Conservation (phyloP, 768 basidiomycete genomes). For the Podaxis sp. region DNA sequence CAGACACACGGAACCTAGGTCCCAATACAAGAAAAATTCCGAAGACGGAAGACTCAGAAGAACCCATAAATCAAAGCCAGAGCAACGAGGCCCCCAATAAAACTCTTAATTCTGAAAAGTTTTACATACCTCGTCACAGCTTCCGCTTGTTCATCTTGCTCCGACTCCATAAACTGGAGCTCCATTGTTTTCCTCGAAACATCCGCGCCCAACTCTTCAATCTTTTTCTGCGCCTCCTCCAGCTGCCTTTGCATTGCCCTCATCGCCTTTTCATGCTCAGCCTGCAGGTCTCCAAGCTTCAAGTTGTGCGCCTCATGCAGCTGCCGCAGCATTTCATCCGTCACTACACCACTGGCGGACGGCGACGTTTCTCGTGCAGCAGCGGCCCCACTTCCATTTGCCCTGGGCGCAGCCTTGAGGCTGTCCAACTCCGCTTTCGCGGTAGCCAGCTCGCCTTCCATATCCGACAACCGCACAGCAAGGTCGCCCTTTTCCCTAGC, state of each 20-base stretch:
- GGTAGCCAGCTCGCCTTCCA: conserved; percentile 75
- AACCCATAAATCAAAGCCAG: conserved; percentile 54
- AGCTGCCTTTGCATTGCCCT: conserved; percentile 54
- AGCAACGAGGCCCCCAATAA: conserved; percentile 45
- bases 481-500: conserved; percentile 61
- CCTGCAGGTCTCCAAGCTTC: conserved; percentile 71
- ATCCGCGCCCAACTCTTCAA: conserved; percentile 55
- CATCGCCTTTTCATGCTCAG: conserved; percentile 56
- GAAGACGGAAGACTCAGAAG: conserved; percentile 21
- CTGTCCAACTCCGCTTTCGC: conserved; percentile 50
- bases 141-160: conserved; percentile 58
- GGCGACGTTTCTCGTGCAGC: conserved; percentile 23
- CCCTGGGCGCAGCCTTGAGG: conserved; percentile 50
- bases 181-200: conserved; percentile 74
- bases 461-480: conserved; percentile 58
- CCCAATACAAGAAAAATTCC: not conserved
- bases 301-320: conserved; percentile 83
- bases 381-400: conserved; percentile 42
- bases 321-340: conserved; percentile 73
- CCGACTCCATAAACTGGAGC: conserved; percentile 73
- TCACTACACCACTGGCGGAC: conserved; percentile 40
- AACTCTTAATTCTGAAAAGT: conserved; percentile 55
- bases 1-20: not conserved
- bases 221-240: conserved; percentile 42
- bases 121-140: conserved; percentile 12